Evolutionary conservation across 1,284 basidiomycete species (phyloP).

Genomic region (Trichosporon inkin): DNA sequence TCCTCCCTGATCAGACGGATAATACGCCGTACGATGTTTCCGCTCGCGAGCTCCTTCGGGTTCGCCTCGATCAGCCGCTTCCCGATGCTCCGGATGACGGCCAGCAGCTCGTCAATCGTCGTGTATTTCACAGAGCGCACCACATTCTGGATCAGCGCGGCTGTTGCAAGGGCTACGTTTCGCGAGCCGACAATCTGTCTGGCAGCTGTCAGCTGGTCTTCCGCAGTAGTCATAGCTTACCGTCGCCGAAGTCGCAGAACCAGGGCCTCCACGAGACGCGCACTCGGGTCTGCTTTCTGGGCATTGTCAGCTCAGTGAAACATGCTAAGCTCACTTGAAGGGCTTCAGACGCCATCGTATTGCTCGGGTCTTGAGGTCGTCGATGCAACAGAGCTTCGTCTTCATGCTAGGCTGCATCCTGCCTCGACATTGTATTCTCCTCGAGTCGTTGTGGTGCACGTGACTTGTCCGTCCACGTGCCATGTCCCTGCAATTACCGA

Average conservation of each 20-base stretch:
- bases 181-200: slow-evolving; percentile 83
- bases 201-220: not conserved
- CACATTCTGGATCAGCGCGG: slow-evolving; percentile 79
- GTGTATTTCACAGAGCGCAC: slow-evolving; percentile 80
- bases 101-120: slow-evolving; percentile 79
- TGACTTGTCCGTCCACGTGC: not conserved
- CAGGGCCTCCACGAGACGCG: slow-evolving; percentile 61
- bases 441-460: not conserved
- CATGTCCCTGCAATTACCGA: not conserved
- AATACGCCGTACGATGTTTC: slow-evolving; percentile 87
- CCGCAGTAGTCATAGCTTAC: slow-evolving; percentile 57
- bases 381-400: not conserved
- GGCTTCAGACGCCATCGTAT: slow-evolving; percentile 14
- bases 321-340: slow-evolving; percentile 8
- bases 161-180: slow-evolving; percentile 81
- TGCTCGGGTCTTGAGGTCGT: not conserved
- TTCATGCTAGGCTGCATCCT: not conserved
- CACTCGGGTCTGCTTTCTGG: slow-evolving; percentile 29
- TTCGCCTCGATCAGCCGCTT: slow-evolving; percentile 78
- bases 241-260: slow-evolving; percentile 63
- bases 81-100: slow-evolving; percentile 75
- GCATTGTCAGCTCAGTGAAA: not conserved
- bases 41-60: slow-evolving; percentile 91
- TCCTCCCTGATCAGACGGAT: slow-evolving; percentile 92
- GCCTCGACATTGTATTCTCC: slow-evolving; percentile 18